Conservation (phyloP, 768 basidiomycete species). For the Rhizopogon sp. region DNA sequence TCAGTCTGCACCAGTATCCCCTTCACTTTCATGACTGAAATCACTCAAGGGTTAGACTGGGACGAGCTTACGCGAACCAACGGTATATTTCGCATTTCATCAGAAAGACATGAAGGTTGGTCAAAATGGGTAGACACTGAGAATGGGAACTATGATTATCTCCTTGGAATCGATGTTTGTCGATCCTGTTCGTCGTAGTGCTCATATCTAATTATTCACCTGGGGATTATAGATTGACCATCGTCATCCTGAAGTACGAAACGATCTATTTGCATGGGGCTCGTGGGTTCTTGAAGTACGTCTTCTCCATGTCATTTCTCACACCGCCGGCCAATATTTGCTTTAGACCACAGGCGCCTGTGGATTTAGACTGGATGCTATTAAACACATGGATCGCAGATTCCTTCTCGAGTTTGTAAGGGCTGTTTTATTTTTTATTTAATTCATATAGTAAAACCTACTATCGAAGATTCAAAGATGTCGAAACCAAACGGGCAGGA, state of each 20-base stretch:
- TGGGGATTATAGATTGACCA: constrained; percentile 63
- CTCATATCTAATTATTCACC: constrained; percentile 2
- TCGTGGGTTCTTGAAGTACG: constrained; percentile 63
- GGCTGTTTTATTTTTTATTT: neutral
- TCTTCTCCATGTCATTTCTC: constrained; percentile 2
- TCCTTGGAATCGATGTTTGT: constrained; percentile 69
- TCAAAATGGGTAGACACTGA: constrained; percentile 76
- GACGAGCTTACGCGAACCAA: constrained; percentile 62
- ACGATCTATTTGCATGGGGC: constrained; percentile 76
- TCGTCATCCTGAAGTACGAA: constrained; percentile 71
- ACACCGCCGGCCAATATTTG: neutral
- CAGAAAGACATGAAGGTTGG: constrained; percentile 71
- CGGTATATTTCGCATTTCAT: constrained; percentile 69
- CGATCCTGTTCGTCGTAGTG: neutral
- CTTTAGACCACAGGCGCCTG: constrained; percentile 57
- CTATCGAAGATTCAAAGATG: constrained; percentile 44
- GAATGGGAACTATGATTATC: constrained; percentile 84
- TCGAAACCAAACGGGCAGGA: constrained; percentile 38
- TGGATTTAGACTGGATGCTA: constrained; percentile 87
- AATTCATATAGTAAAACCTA: neutral
- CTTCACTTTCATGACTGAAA: neutral
- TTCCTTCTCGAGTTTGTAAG: constrained; percentile 71
- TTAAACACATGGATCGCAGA: constrained; percentile 79
- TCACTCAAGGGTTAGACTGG: constrained; percentile 69
- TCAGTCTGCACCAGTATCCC: constrained; percentile 18